Conservation (phyloP, 1,284 basidiomycete species). For the Austroboletus niveus region DNA sequence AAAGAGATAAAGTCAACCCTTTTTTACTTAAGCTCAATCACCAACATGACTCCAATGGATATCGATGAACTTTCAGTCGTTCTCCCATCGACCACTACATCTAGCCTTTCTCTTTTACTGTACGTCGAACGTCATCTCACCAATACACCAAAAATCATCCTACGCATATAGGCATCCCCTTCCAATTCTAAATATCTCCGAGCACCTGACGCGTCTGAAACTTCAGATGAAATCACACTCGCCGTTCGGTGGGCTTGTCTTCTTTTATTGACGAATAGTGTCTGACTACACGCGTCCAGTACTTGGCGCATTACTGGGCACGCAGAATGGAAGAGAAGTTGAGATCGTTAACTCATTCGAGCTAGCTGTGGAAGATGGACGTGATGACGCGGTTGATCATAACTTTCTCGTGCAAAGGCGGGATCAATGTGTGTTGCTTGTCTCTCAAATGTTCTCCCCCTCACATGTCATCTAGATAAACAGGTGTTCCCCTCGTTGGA, state of each 20-base stretch:
- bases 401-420: constrained; percentile 80
- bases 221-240: constrained; percentile 63
- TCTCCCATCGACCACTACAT: constrained; percentile 62
- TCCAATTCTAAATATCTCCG: constrained; percentile 95
- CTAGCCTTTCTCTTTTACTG: constrained; percentile 71
- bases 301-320: constrained; percentile 91
- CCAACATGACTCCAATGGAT: constrained; percentile 69
- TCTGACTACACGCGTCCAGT: constrained; percentile 47
- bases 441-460: constrained; percentile 3
- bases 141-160: constrained; percentile 11
- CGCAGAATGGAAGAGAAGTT: constrained; percentile 89
- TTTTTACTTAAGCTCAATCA: background rate
- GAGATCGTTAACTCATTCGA: constrained; percentile 98
- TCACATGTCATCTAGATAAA: constrained; percentile 63
- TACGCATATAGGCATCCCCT: constrained; percentile 77
- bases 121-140: constrained; percentile 35
- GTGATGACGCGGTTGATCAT: constrained; percentile 65
- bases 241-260: constrained; percentile 59
- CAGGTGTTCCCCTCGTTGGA: constrained; percentile 97
- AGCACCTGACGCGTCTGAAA: constrained; percentile 85
- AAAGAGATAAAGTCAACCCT: background rate
- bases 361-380: constrained; percentile 60
- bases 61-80: constrained; percentile 73
- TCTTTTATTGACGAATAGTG: background rate
- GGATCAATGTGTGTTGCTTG: constrained; percentile 76